Conservation (phyloP, 169 alveolate species). For the Cytauxzoon felis region DNA sequence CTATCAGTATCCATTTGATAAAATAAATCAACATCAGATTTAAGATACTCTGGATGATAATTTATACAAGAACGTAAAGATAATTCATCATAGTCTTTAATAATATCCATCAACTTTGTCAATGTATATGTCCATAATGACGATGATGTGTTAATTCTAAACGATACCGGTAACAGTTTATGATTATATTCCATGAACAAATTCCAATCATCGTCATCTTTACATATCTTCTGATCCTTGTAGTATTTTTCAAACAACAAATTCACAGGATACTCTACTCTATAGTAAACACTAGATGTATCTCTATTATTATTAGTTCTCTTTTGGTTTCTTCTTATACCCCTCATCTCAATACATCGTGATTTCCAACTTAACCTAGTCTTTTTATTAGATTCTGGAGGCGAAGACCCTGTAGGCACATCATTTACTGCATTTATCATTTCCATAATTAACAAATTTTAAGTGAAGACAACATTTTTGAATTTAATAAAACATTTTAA, state of each 20-base stretch:
- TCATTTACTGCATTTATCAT: too few species aligned
- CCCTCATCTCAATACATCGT: conserved; percentile 54
- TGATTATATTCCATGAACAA: conserved; percentile 56
- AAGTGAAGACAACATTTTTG: too few species aligned
- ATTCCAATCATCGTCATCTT: conserved; percentile 58
- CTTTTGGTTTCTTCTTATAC: conserved; percentile 40
- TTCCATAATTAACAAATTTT: too few species aligned
- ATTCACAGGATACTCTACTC: conserved; percentile 16
- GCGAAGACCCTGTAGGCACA: neutral
- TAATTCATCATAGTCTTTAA: neutral
- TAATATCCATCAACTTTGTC: neutral
- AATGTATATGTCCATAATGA: conserved; percentile 37
- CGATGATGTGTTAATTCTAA: conserved; percentile 51
- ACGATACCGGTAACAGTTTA: conserved; percentile 66
- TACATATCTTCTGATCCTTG: conserved; percentile 61
- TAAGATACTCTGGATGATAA: neutral
- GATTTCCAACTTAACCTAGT: conserved; percentile 45
- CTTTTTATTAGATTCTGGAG: neutral
- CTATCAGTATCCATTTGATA: conserved; percentile 48
- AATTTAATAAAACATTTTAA: too few species aligned
- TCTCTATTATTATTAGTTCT: conserved; percentile 16
- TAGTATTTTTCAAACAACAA: conserved; percentile 63
- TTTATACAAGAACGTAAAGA: neutral
- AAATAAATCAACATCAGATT: conserved; percentile 4
- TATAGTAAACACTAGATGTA: conserved; percentile 37